Base-by-base conservation (phyloP, 139 green algal genomes). In the Picochlorum sp. region DNA sequence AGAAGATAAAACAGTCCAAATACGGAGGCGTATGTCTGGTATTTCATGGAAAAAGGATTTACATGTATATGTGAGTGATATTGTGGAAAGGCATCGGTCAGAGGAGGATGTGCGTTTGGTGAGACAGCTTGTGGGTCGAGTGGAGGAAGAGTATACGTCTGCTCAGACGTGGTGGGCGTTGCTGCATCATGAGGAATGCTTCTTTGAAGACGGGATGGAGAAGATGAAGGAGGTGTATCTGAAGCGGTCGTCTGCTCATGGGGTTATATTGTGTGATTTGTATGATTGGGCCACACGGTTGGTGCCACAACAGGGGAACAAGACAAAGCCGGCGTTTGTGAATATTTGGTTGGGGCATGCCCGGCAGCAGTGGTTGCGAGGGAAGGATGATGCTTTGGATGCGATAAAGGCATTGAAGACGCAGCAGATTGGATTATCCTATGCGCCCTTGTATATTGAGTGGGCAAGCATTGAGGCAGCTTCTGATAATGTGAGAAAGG, bases 371-470 rank as follows among this genome's bases (percentile, higher is more conserved):
- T 92, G 84, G 85, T 87, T 57, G 30, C 56, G 37, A 10, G 82
- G 78, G 45, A 65, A 81, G 28, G 88, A 95, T 52, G 90, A 96
- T 41, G 89, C 82, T 2, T 68, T 86, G 4, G 89, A 95, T 63
- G 87, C 85, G 0, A 88, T 95, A 68, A 93, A 96, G 71, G 86
- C 75, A 23, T 78, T 97, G 11, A 89, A 86, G 50, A 85, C 83
- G 60, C 79, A 89, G 66, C 69, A 76, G 15, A 79, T 95, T 41
- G 85, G 81, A 3, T 65, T 71, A 31, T 61, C 26, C 11, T 79
- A 52, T 45, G 83, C 81, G 2, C 47, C 63, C 2, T 70, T 95
- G 38, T 95, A 87, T 63, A 24, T 69, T 16, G 74, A 87, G 59
- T 96, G 90, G 89, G 89, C 86, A 3, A 21, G 38, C 2, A 77